These are phyloP conservation scores for Hanseniaspora thailandica DNA, from an alignment of 805 yeast genomes.

Conservation along the genomic window DNA sequence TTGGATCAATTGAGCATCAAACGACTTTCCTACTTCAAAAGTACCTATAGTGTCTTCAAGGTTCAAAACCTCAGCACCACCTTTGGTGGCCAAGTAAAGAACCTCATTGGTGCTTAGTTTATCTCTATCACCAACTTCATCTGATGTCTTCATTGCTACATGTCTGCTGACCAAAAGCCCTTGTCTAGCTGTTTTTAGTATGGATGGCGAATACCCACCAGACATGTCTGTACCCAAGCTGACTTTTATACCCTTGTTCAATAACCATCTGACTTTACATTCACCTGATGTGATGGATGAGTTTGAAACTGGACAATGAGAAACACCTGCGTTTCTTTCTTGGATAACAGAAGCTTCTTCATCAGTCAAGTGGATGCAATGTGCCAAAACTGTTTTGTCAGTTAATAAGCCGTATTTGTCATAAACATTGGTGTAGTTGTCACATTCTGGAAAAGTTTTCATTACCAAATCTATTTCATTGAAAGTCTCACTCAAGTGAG, in stretches of 20 bases:
- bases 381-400: constrained; percentile 69
- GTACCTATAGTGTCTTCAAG: constrained; percentile 50
- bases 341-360: constrained; percentile 52
- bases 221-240: constrained; percentile 73
- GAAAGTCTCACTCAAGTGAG: constrained; percentile 78
- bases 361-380: constrained; percentile 64
- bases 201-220: constrained; percentile 62
- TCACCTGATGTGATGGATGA: constrained; percentile 83
- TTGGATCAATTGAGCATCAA: constrained; percentile 74
- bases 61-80: constrained; percentile 73
- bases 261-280: constrained; percentile 62
- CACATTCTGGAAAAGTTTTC: constrained; percentile 58
- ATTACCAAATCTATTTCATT: constrained; percentile 65
- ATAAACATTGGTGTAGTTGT: constrained; percentile 67
- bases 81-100: constrained; percentile 69
- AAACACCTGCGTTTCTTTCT: constrained; percentile 50
- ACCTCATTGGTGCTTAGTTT: constrained; percentile 60
- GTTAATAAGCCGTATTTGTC: constrained; percentile 49
- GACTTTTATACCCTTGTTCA: constrained; percentile 58
- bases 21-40: constrained; percentile 65
- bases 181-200: constrained; percentile 53
- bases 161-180: constrained; percentile 64
- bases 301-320: constrained; percentile 91
- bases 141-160: constrained; percentile 44
- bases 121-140: constrained; percentile 15